These are phyloP conservation scores for Microcos paniculata DNA, from an alignment of 345 rosid genomes.

Conservation along the genomic window DNA sequence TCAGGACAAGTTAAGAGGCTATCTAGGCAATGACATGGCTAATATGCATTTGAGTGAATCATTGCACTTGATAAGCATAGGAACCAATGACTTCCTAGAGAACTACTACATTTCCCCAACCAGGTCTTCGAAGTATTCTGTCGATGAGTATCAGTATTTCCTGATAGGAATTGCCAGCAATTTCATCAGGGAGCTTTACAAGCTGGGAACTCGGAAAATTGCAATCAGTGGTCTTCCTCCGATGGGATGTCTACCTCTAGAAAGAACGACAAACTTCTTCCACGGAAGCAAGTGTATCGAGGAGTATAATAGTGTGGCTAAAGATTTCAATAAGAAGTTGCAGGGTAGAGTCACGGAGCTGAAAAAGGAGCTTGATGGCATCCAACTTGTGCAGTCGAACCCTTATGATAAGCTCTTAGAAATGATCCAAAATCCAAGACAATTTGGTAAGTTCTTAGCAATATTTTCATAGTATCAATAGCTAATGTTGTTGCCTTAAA, in stretches of 20 bases:
- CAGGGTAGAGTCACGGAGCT: constrained; percentile 28
- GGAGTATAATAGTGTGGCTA: constrained; percentile 65
- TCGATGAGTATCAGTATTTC: constrained; percentile 54
- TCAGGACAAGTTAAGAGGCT: constrained; percentile 49
- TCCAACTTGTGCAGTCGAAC: constrained; percentile 43
- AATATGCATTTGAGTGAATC: constrained; percentile 51
- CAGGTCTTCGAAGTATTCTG: constrained; percentile 39
- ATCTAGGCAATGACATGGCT: constrained; percentile 52
- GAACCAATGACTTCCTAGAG: constrained; percentile 85
- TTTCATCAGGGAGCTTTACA: constrained; percentile 56
- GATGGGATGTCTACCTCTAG: constrained; percentile 83
- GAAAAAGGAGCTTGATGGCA: constrained; percentile 47
- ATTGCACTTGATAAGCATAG: constrained; percentile 67
- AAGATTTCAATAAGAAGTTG: constrained; percentile 57
- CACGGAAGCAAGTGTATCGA: constrained; percentile 44
- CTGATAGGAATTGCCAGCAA: constrained; percentile 50
- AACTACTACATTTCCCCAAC: constrained; percentile 55
- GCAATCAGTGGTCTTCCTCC: constrained; percentile 63
- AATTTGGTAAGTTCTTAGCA: constrained; percentile 48
- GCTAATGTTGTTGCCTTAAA: not conserved
- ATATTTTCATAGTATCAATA: not conserved
- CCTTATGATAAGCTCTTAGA: constrained; percentile 44
- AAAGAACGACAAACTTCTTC: constrained; percentile 61
- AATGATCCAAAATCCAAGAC: constrained; percentile 48
- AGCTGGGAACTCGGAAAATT: constrained; percentile 68